A percentile compares a stretch with the other conserved stretches of the same genome.
These are phyloP conservation scores for Neoarthrinium moseri DNA, from an alignment of 2,329 filamentous ascomycete species.

Conservation along the genomic window DNA sequence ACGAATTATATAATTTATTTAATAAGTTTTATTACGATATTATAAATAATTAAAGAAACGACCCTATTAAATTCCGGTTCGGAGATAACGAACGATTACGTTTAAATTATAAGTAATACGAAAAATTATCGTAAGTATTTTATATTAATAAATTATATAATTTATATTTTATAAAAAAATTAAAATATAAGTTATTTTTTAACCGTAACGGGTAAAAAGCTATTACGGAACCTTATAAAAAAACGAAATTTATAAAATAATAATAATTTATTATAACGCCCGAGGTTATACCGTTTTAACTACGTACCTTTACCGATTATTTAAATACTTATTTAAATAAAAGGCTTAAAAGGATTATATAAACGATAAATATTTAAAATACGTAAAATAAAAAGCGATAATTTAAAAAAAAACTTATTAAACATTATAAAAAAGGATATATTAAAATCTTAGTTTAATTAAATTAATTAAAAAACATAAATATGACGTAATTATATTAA, in stretches of 20 bases:
- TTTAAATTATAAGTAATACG: too few species aligned
- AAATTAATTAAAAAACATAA: background rate
- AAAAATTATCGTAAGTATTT: too few species aligned
- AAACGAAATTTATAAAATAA: background rate
- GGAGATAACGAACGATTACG: too few species aligned
- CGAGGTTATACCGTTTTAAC: background rate
- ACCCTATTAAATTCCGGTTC: too few species aligned
- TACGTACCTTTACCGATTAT: background rate
- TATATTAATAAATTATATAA: too few species aligned
- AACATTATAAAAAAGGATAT: background rate
- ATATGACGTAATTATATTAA: background rate
- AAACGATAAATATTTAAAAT: constrained; percentile 2
- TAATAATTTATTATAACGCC: background rate
- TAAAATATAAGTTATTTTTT: too few species aligned
- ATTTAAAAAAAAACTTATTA: background rate
- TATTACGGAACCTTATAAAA: too few species aligned
- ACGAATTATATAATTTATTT: too few species aligned
- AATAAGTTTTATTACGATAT: too few species aligned
- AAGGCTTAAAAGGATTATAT: background rate
- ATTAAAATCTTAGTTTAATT: background rate
- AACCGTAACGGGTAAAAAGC: too few species aligned
- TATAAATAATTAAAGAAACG: too few species aligned
- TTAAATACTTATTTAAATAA: background rate
- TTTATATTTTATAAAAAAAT: too few species aligned
- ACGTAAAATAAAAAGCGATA: background rate